Base-by-base conservation (phyloP, 2,329 filamentous ascomycete species). In the Ophiostoma pallidulum region DNA sequence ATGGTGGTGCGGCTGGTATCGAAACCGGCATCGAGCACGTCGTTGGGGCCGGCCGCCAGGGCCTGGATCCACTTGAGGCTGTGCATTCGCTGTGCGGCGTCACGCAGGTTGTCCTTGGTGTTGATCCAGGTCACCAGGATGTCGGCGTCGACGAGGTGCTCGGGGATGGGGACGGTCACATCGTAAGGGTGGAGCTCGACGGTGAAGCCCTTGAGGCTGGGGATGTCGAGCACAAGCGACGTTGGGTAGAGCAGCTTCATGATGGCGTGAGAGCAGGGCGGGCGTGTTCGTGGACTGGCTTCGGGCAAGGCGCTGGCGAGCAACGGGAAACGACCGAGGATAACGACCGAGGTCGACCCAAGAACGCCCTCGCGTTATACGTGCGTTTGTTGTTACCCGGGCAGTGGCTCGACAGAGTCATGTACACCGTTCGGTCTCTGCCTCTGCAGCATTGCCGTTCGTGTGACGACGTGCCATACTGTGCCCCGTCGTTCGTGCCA, bases 1-100 rank as follows among this genome's bases (percentile, higher is more conserved):
- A 72, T 57, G 8, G 43, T 53, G 32, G 65, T 59, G 35, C 62
- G 59, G 18, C 58, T 53, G 33, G 58, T 40, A 50, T 70, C 65
- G 55, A 72, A 72, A 35, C 69, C 69, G 8, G 68, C 69, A 29
- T 55, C 57, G n/a, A 72, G 61, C 13, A 72, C 68, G 54, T 72
- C 69, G 50, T 72, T 72, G 31, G 69, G 69, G 0, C 69, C 69
- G 1, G 69, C 69, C 8, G 69, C 69, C n/a, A 72, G 66, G 1
- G 66, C 68, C 56, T 72, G 69, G 56, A 72, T 72, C 69, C 69
- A 73, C 47, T 62, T 60, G 22, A 73, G 58, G 22, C 66, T 64
- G 33, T 62, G 66, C 56, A 72, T 61, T 18, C 65, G 64, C 39
- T 55, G 42, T 0, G 65, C 66, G 19, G 68, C 69, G 53, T 72